Base-by-base conservation (phyloP, 106 monocot genomes). In the Acanthochlamys bracteata region DNA sequence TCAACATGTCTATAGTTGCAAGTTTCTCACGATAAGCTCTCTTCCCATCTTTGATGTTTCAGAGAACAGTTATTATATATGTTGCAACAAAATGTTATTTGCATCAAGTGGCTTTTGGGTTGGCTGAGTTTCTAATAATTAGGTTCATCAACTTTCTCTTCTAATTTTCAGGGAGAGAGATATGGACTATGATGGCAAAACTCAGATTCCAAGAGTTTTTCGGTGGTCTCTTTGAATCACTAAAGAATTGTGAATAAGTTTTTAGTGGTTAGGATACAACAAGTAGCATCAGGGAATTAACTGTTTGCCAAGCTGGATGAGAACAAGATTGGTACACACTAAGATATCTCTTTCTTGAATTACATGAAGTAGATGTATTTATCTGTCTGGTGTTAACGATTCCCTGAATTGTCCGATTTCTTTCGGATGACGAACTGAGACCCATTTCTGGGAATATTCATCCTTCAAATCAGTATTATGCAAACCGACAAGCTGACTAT, bases 401-500 rank as follows among this genome's bases (percentile, higher is more conserved):
- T 71, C 25, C 25, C n/a, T 46, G 42, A 17, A 13, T 75, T 51
- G 72, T 39, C 64, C 92, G 98, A 49, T 86, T 79, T 71, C 63
- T 98, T 40, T 83, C 85, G 20, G 91, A 61, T 60, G 73, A 91
- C 26, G 96, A 98, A 75, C 56, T 98, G 20, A 69, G 73, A 42
- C 68, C 88, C 65, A 72, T 88, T 20, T 71, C 91, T 55, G 82
- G 74, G 24, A 87, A 72, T 66, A 70, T 96, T 69, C 84, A 91
- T 72, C 96, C 84, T 49, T 83, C 96, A 41, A 88, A 96, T 39
- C 84, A 57, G 39, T 81, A 76, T 60, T 85, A 96, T 85, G 90
- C 90, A 52, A 91, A 85, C 66, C 85, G 91, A 51, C 96, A 91
- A 74, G 91, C 88, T 75, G 82, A 85, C 33, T 84, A 88, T 56